Conservation (phyloP, 352 stramenopile species). For the Pythium apleroticum region DNA sequence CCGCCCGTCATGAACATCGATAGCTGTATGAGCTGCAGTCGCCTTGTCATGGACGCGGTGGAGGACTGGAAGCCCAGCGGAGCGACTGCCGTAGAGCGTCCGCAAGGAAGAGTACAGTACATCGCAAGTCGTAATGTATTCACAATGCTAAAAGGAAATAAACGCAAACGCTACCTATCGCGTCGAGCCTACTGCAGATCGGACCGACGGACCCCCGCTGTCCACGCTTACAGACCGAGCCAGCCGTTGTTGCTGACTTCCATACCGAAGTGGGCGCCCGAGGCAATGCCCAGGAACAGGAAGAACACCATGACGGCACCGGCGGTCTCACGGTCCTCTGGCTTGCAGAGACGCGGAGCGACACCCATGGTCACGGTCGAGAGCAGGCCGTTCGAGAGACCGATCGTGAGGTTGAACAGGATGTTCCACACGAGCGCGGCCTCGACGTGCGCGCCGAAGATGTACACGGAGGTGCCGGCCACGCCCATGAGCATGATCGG, state of each 20-base stretch:
- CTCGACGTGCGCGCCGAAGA: slow-evolving; percentile 25
- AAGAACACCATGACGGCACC: slow-evolving; percentile 36
- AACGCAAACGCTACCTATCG: too few species aligned
- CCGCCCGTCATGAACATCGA: too few species aligned
- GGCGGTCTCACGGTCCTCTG: slow-evolving; percentile 34
- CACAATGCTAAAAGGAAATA: too few species aligned
- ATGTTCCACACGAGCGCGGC: slow-evolving; percentile 24
- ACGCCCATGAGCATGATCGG: slow-evolving; percentile 32
- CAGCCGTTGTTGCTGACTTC: slow-evolving; percentile 30
- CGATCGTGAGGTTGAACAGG: slow-evolving; percentile 30
- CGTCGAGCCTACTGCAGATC: too few species aligned
- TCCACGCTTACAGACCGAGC: slow-evolving; percentile 21
- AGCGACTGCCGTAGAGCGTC: too few species aligned
- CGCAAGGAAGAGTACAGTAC: too few species aligned
- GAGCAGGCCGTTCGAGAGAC: slow-evolving; percentile 35
- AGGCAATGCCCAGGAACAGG: slow-evolving; percentile 36
- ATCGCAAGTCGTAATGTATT: neutral
- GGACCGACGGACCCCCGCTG: too few species aligned
- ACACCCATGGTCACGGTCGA: slow-evolving; percentile 38
- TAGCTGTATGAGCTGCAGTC: too few species aligned
- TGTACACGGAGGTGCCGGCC: slow-evolving; percentile 26
- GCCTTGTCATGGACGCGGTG: too few species aligned
- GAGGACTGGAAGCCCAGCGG: too few species aligned
- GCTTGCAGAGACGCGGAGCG: slow-evolving; percentile 26
- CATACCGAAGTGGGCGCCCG: slow-evolving; percentile 33